phyloP scores from a whole-genome alignment of 495 filamentous ascomycete genomes.

The Penicillium macrosclerotiorum region DNA sequence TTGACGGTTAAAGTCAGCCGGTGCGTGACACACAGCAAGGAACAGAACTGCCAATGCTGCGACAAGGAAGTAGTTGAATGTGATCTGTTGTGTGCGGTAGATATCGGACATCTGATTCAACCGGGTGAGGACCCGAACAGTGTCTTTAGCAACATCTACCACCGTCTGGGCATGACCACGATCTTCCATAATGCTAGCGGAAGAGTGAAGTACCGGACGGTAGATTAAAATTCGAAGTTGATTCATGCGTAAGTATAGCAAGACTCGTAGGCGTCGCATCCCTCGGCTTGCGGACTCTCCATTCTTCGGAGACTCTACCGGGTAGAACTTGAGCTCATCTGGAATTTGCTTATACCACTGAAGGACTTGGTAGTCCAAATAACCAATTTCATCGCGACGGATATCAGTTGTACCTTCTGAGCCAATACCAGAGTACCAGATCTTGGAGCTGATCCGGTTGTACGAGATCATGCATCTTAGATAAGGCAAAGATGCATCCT shows the following conservation, averaged over 20 bases:
- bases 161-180: conserved; percentile 64
- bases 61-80: conserved; percentile 85
- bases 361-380: conserved; percentile 72
- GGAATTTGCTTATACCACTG: conserved; percentile 72
- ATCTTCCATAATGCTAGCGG: conserved; percentile 72
- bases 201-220: conserved; percentile 75
- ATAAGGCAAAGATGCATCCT: conserved; percentile 68
- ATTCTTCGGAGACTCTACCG: conserved; percentile 44
- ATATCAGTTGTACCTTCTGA: conserved; percentile 52
- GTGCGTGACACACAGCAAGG: conserved; percentile 79
- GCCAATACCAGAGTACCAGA: conserved; percentile 64
- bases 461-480: conserved; percentile 77
- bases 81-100: conserved; percentile 75
- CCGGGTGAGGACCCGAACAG: conserved; percentile 68
- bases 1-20: conserved; percentile 67
- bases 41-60: conserved; percentile 79
- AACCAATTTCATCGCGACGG: conserved; percentile 64
- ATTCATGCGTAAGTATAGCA: conserved; percentile 69
- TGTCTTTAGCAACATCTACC: conserved; percentile 77
- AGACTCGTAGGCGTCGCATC: conserved; percentile 49
- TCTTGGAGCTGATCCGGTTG: conserved; percentile 70
- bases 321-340: conserved; percentile 59
- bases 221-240: conserved; percentile 83
- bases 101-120: conserved; percentile 79
- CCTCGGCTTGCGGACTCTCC: conserved; percentile 44